These are phyloP conservation scores for Anisogramma anomala DNA, from an alignment of 2,329 filamentous ascomycete species.

Conservation along the genomic window DNA sequence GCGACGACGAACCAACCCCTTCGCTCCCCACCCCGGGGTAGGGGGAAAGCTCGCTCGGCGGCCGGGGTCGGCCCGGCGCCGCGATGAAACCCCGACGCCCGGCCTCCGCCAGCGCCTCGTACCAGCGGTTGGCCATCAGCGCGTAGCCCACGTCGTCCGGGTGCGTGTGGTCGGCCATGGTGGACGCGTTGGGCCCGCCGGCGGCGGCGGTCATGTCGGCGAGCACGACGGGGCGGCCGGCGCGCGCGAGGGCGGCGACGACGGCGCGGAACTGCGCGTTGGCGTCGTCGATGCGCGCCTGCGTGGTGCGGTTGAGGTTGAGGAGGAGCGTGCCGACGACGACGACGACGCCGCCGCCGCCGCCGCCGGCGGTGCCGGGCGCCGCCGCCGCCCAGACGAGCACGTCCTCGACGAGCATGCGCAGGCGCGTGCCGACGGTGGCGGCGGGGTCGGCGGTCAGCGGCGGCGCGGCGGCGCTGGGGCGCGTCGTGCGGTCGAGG, in stretches of 20 bases:
- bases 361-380: too few relatives aligned
- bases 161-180: conserved; percentile 29
- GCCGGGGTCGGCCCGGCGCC: conserved; percentile 9
- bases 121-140: conserved; percentile 32
- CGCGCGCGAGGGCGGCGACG: conserved; percentile 18
- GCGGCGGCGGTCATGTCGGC: conserved; percentile 28
- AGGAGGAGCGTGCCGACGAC: conserved; percentile 29
- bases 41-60: neutral
- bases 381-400: conserved; percentile 22
- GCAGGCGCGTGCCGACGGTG: conserved; percentile 22
- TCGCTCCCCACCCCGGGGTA: too few relatives aligned
- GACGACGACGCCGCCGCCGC: conserved; percentile 24
- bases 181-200: conserved; percentile 20
- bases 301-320: conserved; percentile 12
- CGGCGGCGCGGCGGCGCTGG: neutral
- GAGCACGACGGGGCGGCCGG: conserved; percentile 25
- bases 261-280: conserved; percentile 25
- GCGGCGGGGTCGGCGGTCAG: conserved; percentile 11
- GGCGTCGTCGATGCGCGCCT: conserved; percentile 22
- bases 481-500: conserved; percentile 14
- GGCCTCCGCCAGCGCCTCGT: conserved; percentile 21
- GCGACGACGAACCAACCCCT: too few relatives aligned
- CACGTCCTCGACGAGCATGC: conserved; percentile 26
- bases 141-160: conserved; percentile 28
- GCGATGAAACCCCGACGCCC: conserved; percentile 18